Conservation (phyloP, 805 yeast species). For the Komagataella populi region DNA sequence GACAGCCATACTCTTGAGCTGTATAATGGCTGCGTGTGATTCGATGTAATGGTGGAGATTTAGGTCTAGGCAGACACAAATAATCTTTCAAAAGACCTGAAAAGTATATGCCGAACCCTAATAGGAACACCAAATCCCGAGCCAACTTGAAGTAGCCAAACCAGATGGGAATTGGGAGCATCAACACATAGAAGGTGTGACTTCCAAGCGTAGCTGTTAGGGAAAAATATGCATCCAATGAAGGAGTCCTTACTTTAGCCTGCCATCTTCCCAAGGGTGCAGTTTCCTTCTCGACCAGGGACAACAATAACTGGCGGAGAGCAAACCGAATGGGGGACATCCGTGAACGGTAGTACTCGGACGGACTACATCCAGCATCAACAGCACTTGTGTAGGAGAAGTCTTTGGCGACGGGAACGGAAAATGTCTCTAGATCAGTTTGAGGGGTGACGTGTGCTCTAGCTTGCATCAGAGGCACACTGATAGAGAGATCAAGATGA, state of each 20-base stretch:
- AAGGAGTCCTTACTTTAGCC: conserved; percentile 26
- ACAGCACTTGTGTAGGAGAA: conserved; percentile 11
- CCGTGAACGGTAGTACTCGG: conserved; percentile 46
- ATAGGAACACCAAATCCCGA: conserved; percentile 44
- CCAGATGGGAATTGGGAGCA: conserved; percentile 82
- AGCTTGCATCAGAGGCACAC: not conserved
- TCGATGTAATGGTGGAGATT: conserved; percentile 82
- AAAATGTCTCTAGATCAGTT: not conserved
- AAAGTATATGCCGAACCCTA: conserved; percentile 58
- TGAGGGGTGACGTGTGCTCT: not conserved
- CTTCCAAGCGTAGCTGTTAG: conserved; percentile 84
- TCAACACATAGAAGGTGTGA: conserved; percentile 84
- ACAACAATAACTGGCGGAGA: conserved; percentile 39
- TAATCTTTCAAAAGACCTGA: conserved; percentile 74
- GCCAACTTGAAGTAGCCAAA: conserved; percentile 46
- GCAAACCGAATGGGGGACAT: conserved; percentile 42
- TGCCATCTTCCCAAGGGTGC: conserved; percentile 46
- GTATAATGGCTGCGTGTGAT: conserved; percentile 88
- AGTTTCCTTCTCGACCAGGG: conserved; percentile 53
- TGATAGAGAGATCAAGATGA: not conserved
- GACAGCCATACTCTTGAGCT: conserved; percentile 88
- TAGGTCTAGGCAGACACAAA: conserved; percentile 84
- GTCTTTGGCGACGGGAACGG: conserved; percentile 1
- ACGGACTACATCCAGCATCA: conserved; percentile 70
- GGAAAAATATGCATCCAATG: conserved; percentile 65